A percentile compares a stretch with the other conserved stretches of the same genome.
Evolutionary conservation across 495 filamentous ascomycete species (phyloP).

Genomic region (Wilcoxina mikolae): DNA sequence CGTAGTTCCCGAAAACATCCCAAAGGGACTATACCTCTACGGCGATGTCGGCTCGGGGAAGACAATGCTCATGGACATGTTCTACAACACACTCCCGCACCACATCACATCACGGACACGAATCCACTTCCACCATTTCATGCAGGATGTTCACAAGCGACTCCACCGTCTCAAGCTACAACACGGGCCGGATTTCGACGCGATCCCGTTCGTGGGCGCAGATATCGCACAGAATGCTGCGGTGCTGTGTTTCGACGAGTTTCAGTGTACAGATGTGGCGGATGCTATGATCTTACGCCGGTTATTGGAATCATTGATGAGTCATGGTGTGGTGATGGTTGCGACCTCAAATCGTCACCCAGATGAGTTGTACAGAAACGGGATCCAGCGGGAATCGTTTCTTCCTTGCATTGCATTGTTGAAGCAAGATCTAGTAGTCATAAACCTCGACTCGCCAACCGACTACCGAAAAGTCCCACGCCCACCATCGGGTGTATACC

Average conservation of each 20-base stretch:
- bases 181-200: slow-evolving; percentile 82
- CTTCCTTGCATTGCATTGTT: slow-evolving; percentile 89
- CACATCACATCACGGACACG: slow-evolving; percentile 76
- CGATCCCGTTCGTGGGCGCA: slow-evolving; percentile 79
- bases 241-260: slow-evolving; percentile 95
- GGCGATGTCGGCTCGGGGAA: slow-evolving; percentile 97
- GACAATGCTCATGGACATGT: slow-evolving; percentile 99
- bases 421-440: slow-evolving; percentile 63
- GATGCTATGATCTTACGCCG: slow-evolving; percentile 96
- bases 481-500: slow-evolving; percentile 84
- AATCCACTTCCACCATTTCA: slow-evolving; percentile 98
- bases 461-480: slow-evolving; percentile 96
- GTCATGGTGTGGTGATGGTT: slow-evolving; percentile 87
- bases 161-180: slow-evolving; percentile 79
- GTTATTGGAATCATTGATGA: slow-evolving; percentile 78
- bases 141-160: slow-evolving; percentile 93
- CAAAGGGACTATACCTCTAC: slow-evolving; percentile 85
- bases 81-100: slow-evolving; percentile 79
- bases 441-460: slow-evolving; percentile 87
- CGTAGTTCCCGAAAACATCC: slow-evolving; percentile 55
- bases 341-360: slow-evolving; percentile 97
- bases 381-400: slow-evolving; percentile 88
- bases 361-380: slow-evolving; percentile 92
- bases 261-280: slow-evolving; percentile 96
- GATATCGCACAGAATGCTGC: slow-evolving; percentile 73